Evolutionary conservation across 2,329 filamentous ascomycete genomes (phyloP), one percentile per base, ranked within the genome.

Genomic region (Calonectria multiphialidica): DNA sequence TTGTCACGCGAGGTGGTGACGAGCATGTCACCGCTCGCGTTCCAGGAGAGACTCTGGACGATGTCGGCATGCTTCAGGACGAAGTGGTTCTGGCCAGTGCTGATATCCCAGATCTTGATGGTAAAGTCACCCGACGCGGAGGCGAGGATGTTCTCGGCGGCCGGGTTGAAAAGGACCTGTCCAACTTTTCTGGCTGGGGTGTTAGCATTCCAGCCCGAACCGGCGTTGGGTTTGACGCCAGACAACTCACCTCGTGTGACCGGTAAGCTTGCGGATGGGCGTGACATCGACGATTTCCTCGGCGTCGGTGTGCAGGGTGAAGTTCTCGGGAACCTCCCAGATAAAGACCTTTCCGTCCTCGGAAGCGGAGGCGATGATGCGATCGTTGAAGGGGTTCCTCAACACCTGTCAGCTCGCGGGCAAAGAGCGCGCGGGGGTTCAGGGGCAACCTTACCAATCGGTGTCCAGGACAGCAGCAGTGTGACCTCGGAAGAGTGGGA

Each of bases 271-370:
- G 80, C 91, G 92, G 61, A 96, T 88, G 9, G 97, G 97, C 59
- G 91, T 86, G 75, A 99, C 92, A 83, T 98, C 94, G 80, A 91
- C 85, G 57, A 95, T 91, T 81, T 98, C 94, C 75, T 98, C 96
- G 61, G 92, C 91, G 81, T 98, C 96, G 47, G 92, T 94, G 82
- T 95, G 90, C 72, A 98, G 88, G 3, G 93, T 93, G 83, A 98
- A 98, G 84, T 90, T 90, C 78, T 97, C 88, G 12, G 97, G 97
- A 47, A 99, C 96, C 86, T 96, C 91, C 96, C 97, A 99, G 81
- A 99, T 90, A 82, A 98, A 98, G 79, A 98, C 93, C 89, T 98
- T 98, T 83, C 94, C 96, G 85, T 99, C 97, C 82, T 99, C 97
- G 65, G 96, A 98, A 71, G 94, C 96, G 61, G 97, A 99, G 21